Percentiles rank a stretch among this genome's conserved stretches.
Evolutionary conservation across 768 basidiomycete species (phyloP).

Genomic region (Vishniacozyma victoriae): DNA sequence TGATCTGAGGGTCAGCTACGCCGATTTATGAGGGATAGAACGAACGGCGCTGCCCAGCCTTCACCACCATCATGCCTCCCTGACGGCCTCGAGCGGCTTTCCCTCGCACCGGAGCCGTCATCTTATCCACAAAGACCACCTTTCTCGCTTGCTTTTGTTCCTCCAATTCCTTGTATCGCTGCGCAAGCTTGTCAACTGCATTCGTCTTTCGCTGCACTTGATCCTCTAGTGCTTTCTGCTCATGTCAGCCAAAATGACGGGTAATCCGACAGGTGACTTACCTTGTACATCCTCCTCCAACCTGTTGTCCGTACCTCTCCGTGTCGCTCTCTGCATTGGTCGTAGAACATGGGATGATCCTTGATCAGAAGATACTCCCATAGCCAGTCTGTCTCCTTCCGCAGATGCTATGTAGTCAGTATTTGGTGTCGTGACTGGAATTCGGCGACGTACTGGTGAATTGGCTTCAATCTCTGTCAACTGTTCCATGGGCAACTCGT

Average conservation of each 20-base stretch:
- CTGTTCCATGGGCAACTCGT: slow-evolving; percentile 28
- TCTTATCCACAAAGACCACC: slow-evolving; percentile 27
- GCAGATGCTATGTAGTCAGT: slow-evolving; percentile 19
- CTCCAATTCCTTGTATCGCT: slow-evolving; percentile 31
- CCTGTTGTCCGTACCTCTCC: slow-evolving; percentile 27
- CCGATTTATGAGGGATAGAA: background rate
- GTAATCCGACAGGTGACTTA: slow-evolving; percentile 9
- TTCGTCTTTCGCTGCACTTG: slow-evolving; percentile 14
- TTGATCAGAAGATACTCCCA: slow-evolving; percentile 28
- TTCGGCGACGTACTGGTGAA: slow-evolving; percentile 25
- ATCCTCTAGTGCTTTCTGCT: slow-evolving; percentile 34
- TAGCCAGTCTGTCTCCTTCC: slow-evolving; percentile 40
- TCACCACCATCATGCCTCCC: slow-evolving; percentile 2
- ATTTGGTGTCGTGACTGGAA: background rate
- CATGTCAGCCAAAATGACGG: background rate
- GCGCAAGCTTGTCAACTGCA: slow-evolving; percentile 21
- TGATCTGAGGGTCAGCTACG: too few species aligned
- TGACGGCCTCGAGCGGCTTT: slow-evolving; percentile 4
- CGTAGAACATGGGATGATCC: slow-evolving; percentile 26
- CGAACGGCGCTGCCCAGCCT: background rate
- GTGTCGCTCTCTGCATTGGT: slow-evolving; percentile 15
- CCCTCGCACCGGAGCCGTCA: slow-evolving; percentile 13
- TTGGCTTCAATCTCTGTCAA: slow-evolving; percentile 21
- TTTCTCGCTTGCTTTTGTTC: slow-evolving; percentile 24
- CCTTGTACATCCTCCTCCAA: slow-evolving; percentile 37